These are phyloP conservation scores for Collybiopsis confluens DNA, from an alignment of 768 basidiomycete genomes.

Conservation along the genomic window DNA sequence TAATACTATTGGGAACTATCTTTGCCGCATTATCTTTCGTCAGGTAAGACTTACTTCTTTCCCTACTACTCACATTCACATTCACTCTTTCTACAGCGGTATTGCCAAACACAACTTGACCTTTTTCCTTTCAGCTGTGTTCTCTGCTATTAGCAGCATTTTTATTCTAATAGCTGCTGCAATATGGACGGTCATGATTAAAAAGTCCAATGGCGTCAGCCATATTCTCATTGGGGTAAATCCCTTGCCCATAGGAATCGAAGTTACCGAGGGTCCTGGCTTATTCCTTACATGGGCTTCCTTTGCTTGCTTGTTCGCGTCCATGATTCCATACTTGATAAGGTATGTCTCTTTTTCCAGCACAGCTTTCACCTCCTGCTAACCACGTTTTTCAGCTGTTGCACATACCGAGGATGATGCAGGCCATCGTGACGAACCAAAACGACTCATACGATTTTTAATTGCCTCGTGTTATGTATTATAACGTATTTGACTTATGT, in stretches of 20 bases:
- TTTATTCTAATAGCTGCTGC: slow-evolving; percentile 65
- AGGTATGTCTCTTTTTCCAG: slow-evolving; percentile 42
- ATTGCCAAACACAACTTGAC: slow-evolving; percentile 58
- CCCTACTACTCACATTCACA: slow-evolving; percentile 9
- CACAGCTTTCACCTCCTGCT: neutral
- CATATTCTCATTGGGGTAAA: slow-evolving; percentile 34
- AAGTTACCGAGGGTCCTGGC: slow-evolving; percentile 56
- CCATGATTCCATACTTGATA: slow-evolving; percentile 72
- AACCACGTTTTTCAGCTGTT: slow-evolving; percentile 48
- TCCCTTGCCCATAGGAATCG: slow-evolving; percentile 53
- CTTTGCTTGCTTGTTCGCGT: slow-evolving; percentile 60
- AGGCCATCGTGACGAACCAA: neutral
- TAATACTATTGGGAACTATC: slow-evolving; percentile 69
- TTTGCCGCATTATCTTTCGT: slow-evolving; percentile 60
- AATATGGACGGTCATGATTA: slow-evolving; percentile 76
- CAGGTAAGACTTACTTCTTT: slow-evolving; percentile 44
- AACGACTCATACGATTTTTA: neutral
- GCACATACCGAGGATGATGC: slow-evolving; percentile 68
- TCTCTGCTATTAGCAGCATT: slow-evolving; percentile 56
- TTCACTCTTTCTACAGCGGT: slow-evolving; percentile 49
- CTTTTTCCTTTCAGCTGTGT: slow-evolving; percentile 63
- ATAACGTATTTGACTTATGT: neutral
- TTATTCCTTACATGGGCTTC: slow-evolving; percentile 72
- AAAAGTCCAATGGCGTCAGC: slow-evolving; percentile 60
- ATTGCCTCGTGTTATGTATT: neutral